Evolutionary conservation across 2,329 filamentous ascomycete species (phyloP).

Genomic region (Fusarium fujikuroi): DNA sequence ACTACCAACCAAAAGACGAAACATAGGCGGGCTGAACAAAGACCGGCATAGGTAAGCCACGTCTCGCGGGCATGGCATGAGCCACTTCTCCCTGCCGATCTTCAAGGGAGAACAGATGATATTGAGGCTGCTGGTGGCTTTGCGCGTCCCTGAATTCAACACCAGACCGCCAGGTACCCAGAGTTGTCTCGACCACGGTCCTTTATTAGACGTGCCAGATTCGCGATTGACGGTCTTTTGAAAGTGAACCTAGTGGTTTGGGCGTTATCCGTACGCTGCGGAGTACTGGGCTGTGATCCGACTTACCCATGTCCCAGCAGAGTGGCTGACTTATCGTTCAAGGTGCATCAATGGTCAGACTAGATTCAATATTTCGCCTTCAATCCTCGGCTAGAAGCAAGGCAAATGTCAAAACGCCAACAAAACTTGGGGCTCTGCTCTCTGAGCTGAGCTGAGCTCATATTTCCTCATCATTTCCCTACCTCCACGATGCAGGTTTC

Average conservation of each 20-base stretch:
- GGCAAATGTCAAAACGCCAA: slow-evolving; percentile 1
- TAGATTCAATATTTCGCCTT: slow-evolving; percentile 20
- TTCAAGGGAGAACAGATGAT: slow-evolving; percentile 23
- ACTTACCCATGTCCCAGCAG: slow-evolving; percentile 13
- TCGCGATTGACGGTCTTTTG: slow-evolving; percentile 6
- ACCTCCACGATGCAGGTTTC: slow-evolving; percentile 28
- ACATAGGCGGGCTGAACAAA: slow-evolving; percentile 23
- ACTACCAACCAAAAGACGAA: slow-evolving; percentile 28
- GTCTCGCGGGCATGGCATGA: slow-evolving; percentile 28
- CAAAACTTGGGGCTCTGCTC: not conserved
- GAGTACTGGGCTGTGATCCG: slow-evolving; percentile 17
- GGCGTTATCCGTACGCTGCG: slow-evolving; percentile 17
- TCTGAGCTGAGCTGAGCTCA: not conserved
- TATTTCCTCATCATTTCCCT: slow-evolving; percentile 5
- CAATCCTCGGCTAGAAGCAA: not conserved
- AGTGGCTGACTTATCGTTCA: slow-evolving; percentile 28
- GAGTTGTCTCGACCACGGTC: slow-evolving; percentile 21
- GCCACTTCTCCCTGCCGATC: slow-evolving; percentile 34
- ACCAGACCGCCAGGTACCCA: not conserved
- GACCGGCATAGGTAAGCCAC: slow-evolving; percentile 38
- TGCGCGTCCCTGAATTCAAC: slow-evolving; percentile 14
- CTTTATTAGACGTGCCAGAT: slow-evolving; percentile 31
- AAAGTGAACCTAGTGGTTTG: slow-evolving; percentile 15
- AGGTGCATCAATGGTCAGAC: slow-evolving; percentile 32
- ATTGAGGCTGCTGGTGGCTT: slow-evolving; percentile 9